These are phyloP conservation scores for Hura crepitans DNA, from an alignment of 441 rosid genomes.

Conservation along the genomic window DNA sequence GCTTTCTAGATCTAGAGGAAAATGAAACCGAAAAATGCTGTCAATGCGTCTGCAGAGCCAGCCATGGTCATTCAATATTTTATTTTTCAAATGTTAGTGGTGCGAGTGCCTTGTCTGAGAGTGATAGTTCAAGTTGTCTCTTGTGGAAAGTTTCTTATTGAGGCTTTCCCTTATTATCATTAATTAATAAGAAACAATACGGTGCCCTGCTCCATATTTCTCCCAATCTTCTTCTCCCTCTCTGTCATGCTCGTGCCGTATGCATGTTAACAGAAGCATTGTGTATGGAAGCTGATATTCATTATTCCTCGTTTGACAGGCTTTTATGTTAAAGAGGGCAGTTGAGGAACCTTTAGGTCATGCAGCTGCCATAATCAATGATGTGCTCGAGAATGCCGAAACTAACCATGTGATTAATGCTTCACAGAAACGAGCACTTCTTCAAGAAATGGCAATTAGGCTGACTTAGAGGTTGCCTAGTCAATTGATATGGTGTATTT, in stretches of 20 bases:
- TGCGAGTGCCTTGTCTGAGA: no score
- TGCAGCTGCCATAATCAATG: constrained; percentile 87
- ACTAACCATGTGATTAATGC: constrained; percentile 72
- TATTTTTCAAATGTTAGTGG: background rate
- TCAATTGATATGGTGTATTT: constrained; percentile 1
- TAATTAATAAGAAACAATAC: no score
- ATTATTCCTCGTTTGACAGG: constrained; percentile 40
- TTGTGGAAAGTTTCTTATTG: background rate
- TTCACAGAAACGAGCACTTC: constrained; percentile 80
- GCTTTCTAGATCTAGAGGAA: no score
- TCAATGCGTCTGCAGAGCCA: no score
- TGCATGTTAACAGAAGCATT: background rate
- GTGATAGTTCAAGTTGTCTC: background rate
- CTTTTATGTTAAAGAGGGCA: constrained; percentile 82
- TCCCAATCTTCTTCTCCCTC: background rate
- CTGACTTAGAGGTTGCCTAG: constrained; percentile 38
- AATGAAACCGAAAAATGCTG: no score
- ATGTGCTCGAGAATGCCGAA: constrained; percentile 89
- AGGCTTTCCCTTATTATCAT: background rate
- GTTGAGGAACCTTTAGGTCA: constrained; percentile 94
- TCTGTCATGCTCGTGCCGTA: background rate
- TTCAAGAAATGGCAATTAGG: constrained; percentile 91
- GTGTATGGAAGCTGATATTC: background rate
- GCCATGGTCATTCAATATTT: no score
- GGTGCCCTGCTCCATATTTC: background rate